A percentile compares a stretch with the other conserved stretches of the same genome.
phyloP scores from a whole-genome alignment of 2,329 filamentous ascomycete genomes.

The Hymenoscyphus fructigenus region DNA sequence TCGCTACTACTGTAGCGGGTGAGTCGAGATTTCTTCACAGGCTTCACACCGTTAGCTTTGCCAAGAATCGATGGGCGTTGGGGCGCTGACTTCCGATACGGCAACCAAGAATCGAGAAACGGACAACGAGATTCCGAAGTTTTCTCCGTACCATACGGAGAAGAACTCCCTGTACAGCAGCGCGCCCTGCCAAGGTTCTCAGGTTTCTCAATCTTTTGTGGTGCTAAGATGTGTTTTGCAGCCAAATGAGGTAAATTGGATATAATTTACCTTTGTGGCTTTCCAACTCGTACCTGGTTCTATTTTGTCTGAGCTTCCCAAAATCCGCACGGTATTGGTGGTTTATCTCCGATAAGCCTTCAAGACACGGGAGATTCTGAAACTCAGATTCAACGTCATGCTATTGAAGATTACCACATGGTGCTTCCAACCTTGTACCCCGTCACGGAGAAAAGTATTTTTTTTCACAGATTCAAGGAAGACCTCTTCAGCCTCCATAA shows the following conservation, averaged over 20 bases:
- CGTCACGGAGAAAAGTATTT: conserved; percentile 17
- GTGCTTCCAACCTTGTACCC: neutral
- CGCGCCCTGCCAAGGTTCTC: neutral
- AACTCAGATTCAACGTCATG: conserved; percentile 23
- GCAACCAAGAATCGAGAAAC: conserved; percentile 5
- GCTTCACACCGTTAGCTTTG: neutral
- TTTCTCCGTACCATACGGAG: conserved; percentile 11
- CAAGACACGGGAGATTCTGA: conserved; percentile 10
- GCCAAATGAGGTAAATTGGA: conserved; percentile 23
- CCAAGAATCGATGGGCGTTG: neutral
- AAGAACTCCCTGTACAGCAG: neutral
- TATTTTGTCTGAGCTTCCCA: neutral
- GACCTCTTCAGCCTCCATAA: neutral
- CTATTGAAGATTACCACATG: conserved; percentile 9
- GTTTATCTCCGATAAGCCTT: conserved; percentile 19
- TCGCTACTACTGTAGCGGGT: neutral
- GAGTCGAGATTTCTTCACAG: neutral
- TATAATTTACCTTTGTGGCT: conserved; percentile 19
- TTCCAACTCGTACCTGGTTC: conserved; percentile 17
- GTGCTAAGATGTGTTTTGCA: conserved; percentile 2
- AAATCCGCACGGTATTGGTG: conserved; percentile 3
- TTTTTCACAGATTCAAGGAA: conserved; percentile 13
- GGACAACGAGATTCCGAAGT: conserved; percentile 7
- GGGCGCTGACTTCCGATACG: conserved; percentile 1
- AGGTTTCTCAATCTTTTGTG: neutral